Evolutionary conservation across 2,329 filamentous ascomycete species (phyloP).

Genomic region (Talaromyces pinophilus): DNA sequence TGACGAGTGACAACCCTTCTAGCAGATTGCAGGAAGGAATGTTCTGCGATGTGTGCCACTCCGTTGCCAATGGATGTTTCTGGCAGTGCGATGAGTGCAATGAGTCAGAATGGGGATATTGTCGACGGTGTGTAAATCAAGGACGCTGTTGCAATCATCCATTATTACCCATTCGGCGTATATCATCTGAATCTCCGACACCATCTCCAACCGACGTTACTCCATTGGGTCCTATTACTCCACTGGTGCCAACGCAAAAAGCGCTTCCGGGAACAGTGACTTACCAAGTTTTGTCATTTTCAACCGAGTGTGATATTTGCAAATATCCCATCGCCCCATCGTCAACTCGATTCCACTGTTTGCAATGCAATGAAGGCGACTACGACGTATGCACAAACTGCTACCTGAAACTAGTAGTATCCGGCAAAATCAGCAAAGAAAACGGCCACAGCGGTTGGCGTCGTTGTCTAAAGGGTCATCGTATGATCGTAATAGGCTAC

Average conservation of each 20-base stretch:
- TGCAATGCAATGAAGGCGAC: conserved; percentile 73
- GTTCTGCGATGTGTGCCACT: conserved; percentile 76
- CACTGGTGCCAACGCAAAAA: conserved; percentile 33
- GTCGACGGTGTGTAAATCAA: conserved; percentile 81
- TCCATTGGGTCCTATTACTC: conserved; percentile 30
- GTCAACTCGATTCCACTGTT: conserved; percentile 76
- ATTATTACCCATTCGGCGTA: conserved; percentile 72
- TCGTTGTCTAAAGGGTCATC: conserved; percentile 74
- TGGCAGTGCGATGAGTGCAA: conserved; percentile 90
- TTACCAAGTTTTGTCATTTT: conserved; percentile 71
- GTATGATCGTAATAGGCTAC: conserved; percentile 81
- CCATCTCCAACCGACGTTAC: conserved; percentile 25
- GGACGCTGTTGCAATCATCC: conserved; percentile 79
- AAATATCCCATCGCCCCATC: conserved; percentile 69
- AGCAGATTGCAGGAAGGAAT: conserved; percentile 73
- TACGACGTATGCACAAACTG: conserved; percentile 83
- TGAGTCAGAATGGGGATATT: conserved; percentile 93
- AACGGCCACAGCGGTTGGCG: conserved; percentile 83
- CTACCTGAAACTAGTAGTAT: conserved; percentile 67
- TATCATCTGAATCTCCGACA: conserved; percentile 31
- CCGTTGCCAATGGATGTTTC: conserved; percentile 77
- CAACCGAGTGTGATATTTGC: conserved; percentile 77
- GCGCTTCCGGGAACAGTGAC: conserved; percentile 48
- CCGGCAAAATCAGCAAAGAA: conserved; percentile 67
- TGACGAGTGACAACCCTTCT: conserved; percentile 68